Conservation (phyloP, 768 basidiomycete genomes). For the Inosperma sp. region DNA sequence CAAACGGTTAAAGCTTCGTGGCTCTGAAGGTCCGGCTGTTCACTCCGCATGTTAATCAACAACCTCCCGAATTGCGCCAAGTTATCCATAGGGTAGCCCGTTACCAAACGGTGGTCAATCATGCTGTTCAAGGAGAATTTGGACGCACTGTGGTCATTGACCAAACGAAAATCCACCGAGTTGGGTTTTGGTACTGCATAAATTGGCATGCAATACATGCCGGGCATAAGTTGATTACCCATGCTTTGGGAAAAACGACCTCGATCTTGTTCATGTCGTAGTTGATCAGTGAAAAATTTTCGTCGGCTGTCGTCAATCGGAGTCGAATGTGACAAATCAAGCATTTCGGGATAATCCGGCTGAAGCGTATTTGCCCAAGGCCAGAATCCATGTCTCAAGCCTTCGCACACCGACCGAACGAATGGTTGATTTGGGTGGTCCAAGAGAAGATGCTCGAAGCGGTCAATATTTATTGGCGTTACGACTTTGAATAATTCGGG, state of each 20-base stretch:
- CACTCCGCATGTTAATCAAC: no score
- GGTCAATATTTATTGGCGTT: constrained; percentile 22
- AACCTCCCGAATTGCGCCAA: constrained; percentile 13
- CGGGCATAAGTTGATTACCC: background rate
- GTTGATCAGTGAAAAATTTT: constrained; percentile 23
- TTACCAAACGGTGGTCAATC: constrained; percentile 12
- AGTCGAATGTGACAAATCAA: constrained; percentile 16
- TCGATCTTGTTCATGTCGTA: constrained; percentile 17
- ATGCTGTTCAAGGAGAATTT: constrained; percentile 25
- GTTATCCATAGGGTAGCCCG: constrained; percentile 18
- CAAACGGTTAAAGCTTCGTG: constrained; percentile 16
- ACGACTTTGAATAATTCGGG: constrained; percentile 34
- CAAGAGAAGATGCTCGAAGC: constrained; percentile 13
- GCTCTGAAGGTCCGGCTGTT: background rate
- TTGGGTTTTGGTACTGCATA: constrained; percentile 31
- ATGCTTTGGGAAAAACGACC: constrained; percentile 16
- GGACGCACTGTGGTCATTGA: constrained; percentile 34
- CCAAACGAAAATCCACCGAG: constrained; percentile 28
- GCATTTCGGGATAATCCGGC: constrained; percentile 16
- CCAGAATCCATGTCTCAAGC: constrained; percentile 40
- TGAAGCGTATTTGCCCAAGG: constrained; percentile 31
- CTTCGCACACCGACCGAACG: constrained; percentile 28
- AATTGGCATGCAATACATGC: constrained; percentile 16
- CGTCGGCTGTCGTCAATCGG: constrained; percentile 11
- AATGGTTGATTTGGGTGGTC: constrained; percentile 41